Base-by-base conservation (phyloP, 129 eudicot species). In the Flaveria brownii region DNA sequence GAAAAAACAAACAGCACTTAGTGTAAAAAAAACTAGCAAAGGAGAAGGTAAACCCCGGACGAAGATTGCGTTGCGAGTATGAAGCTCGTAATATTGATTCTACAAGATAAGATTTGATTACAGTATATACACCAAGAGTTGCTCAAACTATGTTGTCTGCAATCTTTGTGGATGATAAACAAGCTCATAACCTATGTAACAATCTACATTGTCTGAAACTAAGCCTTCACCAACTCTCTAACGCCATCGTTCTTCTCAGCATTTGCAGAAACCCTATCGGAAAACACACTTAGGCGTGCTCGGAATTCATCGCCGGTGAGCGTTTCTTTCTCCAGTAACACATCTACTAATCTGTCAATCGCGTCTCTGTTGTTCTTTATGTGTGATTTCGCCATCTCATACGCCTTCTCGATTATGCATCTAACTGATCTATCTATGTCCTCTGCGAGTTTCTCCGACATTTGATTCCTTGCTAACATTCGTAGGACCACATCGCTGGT, bases 391-490 rank as follows among this genome's bases (percentile, higher is more conserved):
- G 96, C 96, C 12, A 87, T 77, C 66, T 86, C 92, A 62, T 92
- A 89, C 49, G 96, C 97, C 13, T 81, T 75, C 9, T 90, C 87
- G 13, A 89, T 80, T 62, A 92, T 89, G 8, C 67, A 63, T 65
- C 79, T 78, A 18, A 89, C 89, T 14, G 89, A 78, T 74, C 45
- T 61, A 71, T 89, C 97, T 36, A 92, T 92, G 80, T 89, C 96
- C 75, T 87, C 85, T 65, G 96, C 96, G 41, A 92, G 97, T 73
- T 92, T 89, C 77, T 92, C 97, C 6, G 93, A 89, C 93, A 89
- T 89, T 18, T 86, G 80, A 60, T 92, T 92, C 82, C 97, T 84
- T 33, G 96, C 89, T 54, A 92, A 61, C 97, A 89, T 92, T 65
- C 97, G 87, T 74, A 85, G 69, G 6, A 92, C 91, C 73, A 92